Conservation (phyloP, 2,329 filamentous ascomycete genomes). For the Blastomyces parvus region DNA sequence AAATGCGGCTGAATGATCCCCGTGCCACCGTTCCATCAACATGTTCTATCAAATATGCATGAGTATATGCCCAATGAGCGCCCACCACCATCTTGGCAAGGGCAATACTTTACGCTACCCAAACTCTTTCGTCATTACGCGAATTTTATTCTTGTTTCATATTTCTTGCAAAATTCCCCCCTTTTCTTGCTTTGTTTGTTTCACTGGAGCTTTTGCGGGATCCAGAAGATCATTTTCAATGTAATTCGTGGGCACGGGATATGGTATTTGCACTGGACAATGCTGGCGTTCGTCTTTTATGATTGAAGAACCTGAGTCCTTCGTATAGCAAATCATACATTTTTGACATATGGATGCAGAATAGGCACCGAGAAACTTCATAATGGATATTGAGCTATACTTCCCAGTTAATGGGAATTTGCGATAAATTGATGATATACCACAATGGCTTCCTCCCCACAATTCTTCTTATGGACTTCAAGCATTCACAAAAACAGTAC, state of each 20-base stretch:
- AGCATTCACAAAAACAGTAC: background rate
- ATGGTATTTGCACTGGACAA: background rate
- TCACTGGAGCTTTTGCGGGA: background rate
- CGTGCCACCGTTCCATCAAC: background rate
- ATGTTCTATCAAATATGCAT: background rate
- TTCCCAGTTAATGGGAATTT: background rate
- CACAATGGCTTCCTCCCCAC: background rate
- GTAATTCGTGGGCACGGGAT: background rate
- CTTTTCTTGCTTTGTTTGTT: background rate
- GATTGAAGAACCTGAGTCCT: background rate
- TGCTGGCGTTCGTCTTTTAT: background rate
- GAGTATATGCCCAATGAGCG: too few species aligned
- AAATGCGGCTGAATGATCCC: background rate
- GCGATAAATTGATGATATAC: background rate
- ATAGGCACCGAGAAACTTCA: background rate
- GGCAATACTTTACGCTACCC: background rate
- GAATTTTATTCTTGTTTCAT: background rate
- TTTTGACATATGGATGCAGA: background rate
- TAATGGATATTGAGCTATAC: background rate
- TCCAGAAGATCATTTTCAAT: background rate
- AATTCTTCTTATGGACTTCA: background rate
- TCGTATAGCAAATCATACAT: background rate
- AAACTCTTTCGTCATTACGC: background rate
- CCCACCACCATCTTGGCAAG: background rate
- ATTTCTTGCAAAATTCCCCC: background rate